Base-by-base conservation (phyloP, 257 asterid genomes). In the Fraxinus excelsior region DNA sequence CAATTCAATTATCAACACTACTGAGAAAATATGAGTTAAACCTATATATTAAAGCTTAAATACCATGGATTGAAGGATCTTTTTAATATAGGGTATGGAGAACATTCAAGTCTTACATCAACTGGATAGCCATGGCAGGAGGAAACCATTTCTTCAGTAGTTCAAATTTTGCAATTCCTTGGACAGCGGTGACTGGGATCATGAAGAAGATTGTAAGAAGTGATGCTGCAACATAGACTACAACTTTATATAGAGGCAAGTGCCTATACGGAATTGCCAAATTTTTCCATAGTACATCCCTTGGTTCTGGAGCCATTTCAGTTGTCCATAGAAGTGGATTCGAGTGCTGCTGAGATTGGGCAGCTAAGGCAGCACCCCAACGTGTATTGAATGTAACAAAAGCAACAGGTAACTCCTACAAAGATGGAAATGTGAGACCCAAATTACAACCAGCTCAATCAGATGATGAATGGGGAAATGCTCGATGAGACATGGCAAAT, bases 321-420 rank as follows among this genome's bases (percentile, higher is more conserved):
- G 98, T 95, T 76, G 89, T 86, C 99, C 98, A 93, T 31, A 86
- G 49, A 73, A 91, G 80, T 29, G 99, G 99, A 80, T 95, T 85
- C 34, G 96, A 75, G 67, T 76, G 91, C 81, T 93, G 99, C 88
- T 93, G 97, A 82, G 99, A 91, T 77, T 95, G 98, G 4, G 97
- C 97, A 65, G 97, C 99, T 85, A 95, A 85, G 85, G 92, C 86
- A 75, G 99, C 97, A 68, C 97, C 98, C 96, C 97, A 90, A 71
- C 99, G 90, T 28, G 97, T 89, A 76, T 80, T 91, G 82, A 95
- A 93, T 34, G 98, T 93, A 72, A 95, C 94, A 74, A 95, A 95
- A 68, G 98, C 98, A 76, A 95, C 96, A 1, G 99, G 91, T 79
- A 89, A 86, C 78, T 89, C 93, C 91, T 89, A 80, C 51, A 83